Evolutionary conservation across 306 rosid genomes (phyloP), one percentile per base, ranked within the genome.

Genomic region (Bauhinia variegata): DNA sequence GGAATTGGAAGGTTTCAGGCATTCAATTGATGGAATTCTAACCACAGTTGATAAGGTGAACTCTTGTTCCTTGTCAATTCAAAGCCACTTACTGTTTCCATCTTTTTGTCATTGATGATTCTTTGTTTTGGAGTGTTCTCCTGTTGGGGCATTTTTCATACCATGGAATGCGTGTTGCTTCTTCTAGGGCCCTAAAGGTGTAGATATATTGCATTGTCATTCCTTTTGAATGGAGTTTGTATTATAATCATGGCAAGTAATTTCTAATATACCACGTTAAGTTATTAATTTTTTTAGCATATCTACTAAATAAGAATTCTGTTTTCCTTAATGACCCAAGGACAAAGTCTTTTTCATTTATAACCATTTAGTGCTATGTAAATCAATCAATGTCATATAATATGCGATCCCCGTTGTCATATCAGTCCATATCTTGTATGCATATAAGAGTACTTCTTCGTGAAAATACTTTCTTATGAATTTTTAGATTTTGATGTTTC

Each of bases 41-140:
- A 17, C 55, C 14, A 71, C 47, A 50, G 80, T 89, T 51, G 73
- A 78, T 19, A 67, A 67, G 86, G 91, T 89, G 41, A 56, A 76
- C 28, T 58, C 8, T 30, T 7, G 42, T 57, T 48, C 51, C 28
- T 23, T 23, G 31, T 42, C 61, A 44, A 60, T 54, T 70, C 32
- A 34, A 10, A 17, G 8, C 6, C 9, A 7, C 7, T 61, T 38
- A 19, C 23, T 11, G 0, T 33, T 42, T 15, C 9, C 18, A 43
- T 56, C 4, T 34, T 58, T 38, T 7, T 33, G 19, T 14, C 38
- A 42, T 62, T 48, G 15, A 23, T 52, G 32, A 54, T 41, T 44
- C 28, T 23, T n/a, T 23, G 28, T 2, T 23, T 23, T 23, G 28
- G 2, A 23, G 2, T 23, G 2, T 23, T 23, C 47, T n/a, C 16